phyloP scores from a whole-genome alignment of 805 yeast genomes.

The Ogataea sp. region DNA sequence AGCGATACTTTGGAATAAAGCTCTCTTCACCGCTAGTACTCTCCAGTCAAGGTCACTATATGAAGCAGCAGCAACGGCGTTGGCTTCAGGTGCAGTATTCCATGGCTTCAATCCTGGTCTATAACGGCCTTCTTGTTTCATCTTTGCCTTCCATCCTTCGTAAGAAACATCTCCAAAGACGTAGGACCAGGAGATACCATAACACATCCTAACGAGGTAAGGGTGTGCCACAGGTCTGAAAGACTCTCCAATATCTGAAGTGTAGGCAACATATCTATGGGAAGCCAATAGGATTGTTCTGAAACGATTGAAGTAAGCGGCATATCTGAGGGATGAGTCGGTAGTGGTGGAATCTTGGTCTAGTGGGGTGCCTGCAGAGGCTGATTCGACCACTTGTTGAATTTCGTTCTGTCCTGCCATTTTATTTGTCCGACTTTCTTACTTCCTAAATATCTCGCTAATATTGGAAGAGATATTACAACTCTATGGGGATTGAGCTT shows the following conservation, averaged over 20 bases:
- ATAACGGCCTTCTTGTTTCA: conserved; percentile 59
- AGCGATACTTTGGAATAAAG: conserved; percentile 74
- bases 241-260: conserved; percentile 82
- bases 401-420: too few species aligned
- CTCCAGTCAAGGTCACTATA: conserved; percentile 55
- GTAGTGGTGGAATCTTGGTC: not conserved
- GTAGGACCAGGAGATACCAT: conserved; percentile 71
- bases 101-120: conserved; percentile 60
- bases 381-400: conserved; percentile 1
- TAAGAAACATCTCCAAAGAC: conserved; percentile 67
- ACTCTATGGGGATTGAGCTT: too few species aligned
- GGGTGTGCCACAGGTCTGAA: conserved; percentile 80
- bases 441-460: too few species aligned
- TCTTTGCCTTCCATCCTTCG: conserved; percentile 64
- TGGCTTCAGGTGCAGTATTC: conserved; percentile 40
- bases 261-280: conserved; percentile 78
- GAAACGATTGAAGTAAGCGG: conserved; percentile 73
- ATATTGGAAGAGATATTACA: too few species aligned
- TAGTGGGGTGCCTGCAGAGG: not conserved
- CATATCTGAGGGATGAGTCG: conserved; percentile 59
- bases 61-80: conserved; percentile 29
- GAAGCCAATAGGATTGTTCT: conserved; percentile 66
- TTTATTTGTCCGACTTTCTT: too few species aligned
- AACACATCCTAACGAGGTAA: conserved; percentile 51
- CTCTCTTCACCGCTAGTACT: conserved; percentile 56